Evolutionary conservation across 2,329 filamentous ascomycete genomes (phyloP).

Genomic region (Chaetomium sp.): DNA sequence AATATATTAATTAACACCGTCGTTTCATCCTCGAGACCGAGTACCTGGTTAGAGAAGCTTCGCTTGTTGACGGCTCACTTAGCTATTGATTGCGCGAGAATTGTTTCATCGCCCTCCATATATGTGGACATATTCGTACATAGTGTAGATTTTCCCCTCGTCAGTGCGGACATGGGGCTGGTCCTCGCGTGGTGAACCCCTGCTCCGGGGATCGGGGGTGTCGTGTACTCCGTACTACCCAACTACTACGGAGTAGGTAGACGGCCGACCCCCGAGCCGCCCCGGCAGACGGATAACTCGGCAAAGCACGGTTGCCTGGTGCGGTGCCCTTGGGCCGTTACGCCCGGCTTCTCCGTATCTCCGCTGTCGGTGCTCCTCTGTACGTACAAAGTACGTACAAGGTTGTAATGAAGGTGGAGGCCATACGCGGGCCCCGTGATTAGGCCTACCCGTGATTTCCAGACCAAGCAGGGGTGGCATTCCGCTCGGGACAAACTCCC

Average conservation of each 20-base stretch:
- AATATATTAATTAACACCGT: not conserved
- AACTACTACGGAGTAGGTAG: too few species aligned
- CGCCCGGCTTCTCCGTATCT: not conserved
- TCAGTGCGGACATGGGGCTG: not conserved
- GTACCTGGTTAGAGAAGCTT: not conserved
- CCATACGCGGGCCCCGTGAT: not conserved
- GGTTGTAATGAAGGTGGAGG: not conserved
- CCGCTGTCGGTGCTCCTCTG: not conserved
- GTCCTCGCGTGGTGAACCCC: not conserved
- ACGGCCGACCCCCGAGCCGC: not conserved
- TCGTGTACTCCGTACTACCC: too few species aligned
- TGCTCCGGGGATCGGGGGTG: not conserved
- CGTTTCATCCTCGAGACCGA: not conserved
- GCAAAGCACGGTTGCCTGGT: not conserved
- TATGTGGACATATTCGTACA: too few species aligned
- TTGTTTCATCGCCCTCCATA: not conserved
- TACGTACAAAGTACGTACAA: too few species aligned
- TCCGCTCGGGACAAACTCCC: constrained; percentile 9
- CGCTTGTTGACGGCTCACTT: not conserved
- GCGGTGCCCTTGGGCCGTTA: not conserved
- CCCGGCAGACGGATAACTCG: not conserved
- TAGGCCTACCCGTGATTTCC: too few species aligned
- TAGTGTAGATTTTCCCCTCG: too few species aligned
- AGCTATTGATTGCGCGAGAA: not conserved
- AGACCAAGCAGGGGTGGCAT: not conserved